Evolutionary conservation across 352 stramenopile species (phyloP).

Genomic region (Aphanomyces euteiches): DNA sequence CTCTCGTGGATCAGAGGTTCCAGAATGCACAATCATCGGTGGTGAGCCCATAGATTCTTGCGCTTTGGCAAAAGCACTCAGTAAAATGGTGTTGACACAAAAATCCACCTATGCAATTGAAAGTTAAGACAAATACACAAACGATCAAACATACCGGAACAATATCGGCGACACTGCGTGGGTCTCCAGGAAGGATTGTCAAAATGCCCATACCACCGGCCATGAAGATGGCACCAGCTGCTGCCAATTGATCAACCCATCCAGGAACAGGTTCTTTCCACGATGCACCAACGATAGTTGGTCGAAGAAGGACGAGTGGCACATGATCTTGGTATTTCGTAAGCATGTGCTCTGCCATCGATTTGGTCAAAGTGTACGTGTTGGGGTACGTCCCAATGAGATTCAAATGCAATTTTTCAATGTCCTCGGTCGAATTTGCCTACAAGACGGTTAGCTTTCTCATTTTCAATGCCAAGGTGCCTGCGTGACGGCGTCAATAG

Average conservation of each 20-base stretch:
- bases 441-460: not conserved
- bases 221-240: slow-evolving; percentile 74
- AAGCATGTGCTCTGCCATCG: slow-evolving; percentile 79
- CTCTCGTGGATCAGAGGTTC: slow-evolving; percentile 68
- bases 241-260: slow-evolving; percentile 78
- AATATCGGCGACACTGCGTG: slow-evolving; percentile 75
- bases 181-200: slow-evolving; percentile 75
- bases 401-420: slow-evolving; percentile 65
- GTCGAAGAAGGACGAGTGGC: slow-evolving; percentile 72
- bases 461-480: not conserved
- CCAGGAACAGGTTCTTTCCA: slow-evolving; percentile 83
- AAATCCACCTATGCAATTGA: slow-evolving; percentile 45
- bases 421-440: slow-evolving; percentile 45
- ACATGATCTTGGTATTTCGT: slow-evolving; percentile 46
- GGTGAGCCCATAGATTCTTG: slow-evolving; percentile 27
- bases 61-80: slow-evolving; percentile 45
- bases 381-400: slow-evolving; percentile 86
- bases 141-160: slow-evolving; percentile 41
- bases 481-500: slow-evolving; percentile 50
- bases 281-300: slow-evolving; percentile 81
- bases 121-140: not conserved
- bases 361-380: slow-evolving; percentile 87
- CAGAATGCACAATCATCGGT: slow-evolving; percentile 67
- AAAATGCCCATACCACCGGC: slow-evolving; percentile 70
- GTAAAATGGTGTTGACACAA: slow-evolving; percentile 70